phyloP scores from a whole-genome alignment of 2,329 filamentous ascomycete genomes.

The Aspergillus calidoustus region DNA sequence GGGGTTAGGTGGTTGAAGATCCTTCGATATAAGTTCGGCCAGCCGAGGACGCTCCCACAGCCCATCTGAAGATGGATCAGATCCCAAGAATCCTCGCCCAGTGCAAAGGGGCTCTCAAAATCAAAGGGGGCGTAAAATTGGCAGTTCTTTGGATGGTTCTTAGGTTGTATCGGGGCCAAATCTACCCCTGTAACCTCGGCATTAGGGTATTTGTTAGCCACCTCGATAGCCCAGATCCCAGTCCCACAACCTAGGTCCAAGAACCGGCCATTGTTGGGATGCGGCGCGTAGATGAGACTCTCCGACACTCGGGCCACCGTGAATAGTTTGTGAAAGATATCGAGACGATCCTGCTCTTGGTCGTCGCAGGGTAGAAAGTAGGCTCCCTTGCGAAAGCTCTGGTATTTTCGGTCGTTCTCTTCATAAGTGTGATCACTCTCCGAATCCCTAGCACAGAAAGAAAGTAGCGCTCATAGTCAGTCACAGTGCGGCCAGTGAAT shows the following conservation, averaged over 20 bases:
- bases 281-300: conserved; percentile 47
- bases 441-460: conserved; percentile 32
- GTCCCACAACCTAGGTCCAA: conserved; percentile 80
- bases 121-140: conserved; percentile 71
- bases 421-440: conserved; percentile 52
- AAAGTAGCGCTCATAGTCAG: conserved; percentile 20
- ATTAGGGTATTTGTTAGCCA: conserved; percentile 69
- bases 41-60: conserved; percentile 75
- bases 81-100: conserved; percentile 73
- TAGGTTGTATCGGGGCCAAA: conserved; percentile 65
- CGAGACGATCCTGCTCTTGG: conserved; percentile 76
- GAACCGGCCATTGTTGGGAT: conserved; percentile 53
- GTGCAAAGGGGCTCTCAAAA: conserved; percentile 75
- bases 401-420: conserved; percentile 73
- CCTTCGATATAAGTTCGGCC: conserved; percentile 74
- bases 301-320: conserved; percentile 62
- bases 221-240: conserved; percentile 88
- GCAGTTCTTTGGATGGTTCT: conserved; percentile 72
- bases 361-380: conserved; percentile 81
- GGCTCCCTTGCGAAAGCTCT: conserved; percentile 68
- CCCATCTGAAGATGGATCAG: conserved; percentile 83
- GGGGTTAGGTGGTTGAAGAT: conserved; percentile 76
- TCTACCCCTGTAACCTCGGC: conserved; percentile 67
- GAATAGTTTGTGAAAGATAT: conserved; percentile 81
- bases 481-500: conserved; percentile 15